A percentile compares a stretch with the other conserved stretches of the same genome.
These are phyloP conservation scores for Neoboletus brunneissimus DNA, from an alignment of 768 basidiomycete species.

Conservation along the genomic window DNA sequence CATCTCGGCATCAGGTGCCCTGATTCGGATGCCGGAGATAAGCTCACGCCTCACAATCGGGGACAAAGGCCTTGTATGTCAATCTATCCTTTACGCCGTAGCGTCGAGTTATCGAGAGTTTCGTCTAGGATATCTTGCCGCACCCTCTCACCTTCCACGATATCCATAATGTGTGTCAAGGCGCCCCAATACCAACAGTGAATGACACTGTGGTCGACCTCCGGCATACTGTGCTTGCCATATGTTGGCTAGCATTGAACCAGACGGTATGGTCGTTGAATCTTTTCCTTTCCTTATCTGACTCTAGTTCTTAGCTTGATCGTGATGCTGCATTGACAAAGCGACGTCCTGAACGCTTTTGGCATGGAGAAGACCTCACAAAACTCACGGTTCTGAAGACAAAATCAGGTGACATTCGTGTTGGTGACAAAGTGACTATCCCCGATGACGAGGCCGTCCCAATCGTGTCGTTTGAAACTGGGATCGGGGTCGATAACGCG, in stretches of 20 bases:
- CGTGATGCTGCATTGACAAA: conserved; percentile 50
- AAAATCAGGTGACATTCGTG: conserved; percentile 63
- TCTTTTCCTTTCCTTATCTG: background rate
- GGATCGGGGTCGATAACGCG: conserved; percentile 41
- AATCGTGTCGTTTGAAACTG: conserved; percentile 58
- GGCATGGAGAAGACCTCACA: conserved; percentile 62
- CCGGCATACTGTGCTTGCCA: conserved; percentile 72
- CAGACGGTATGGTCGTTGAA: conserved; percentile 57
- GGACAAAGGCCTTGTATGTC: conserved; percentile 66
- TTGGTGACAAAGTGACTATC: conserved; percentile 69
- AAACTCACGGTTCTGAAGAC: conserved; percentile 63
- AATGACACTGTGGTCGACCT: conserved; percentile 69
- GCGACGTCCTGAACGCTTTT: conserved; percentile 71
- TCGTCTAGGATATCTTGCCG: conserved; percentile 62
- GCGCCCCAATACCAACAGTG: conserved; percentile 40
- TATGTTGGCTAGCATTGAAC: conserved; percentile 86
- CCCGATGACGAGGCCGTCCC: conserved; percentile 49
- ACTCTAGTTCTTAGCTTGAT: conserved; percentile 50
- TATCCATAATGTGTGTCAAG: conserved; percentile 45
- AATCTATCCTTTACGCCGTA: background rate
- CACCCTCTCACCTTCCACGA: conserved; percentile 45
- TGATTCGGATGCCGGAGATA: conserved; percentile 75
- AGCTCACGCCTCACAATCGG: conserved; percentile 74
- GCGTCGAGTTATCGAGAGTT: conserved; percentile 1
- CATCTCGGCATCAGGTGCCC: conserved; percentile 61